Evolutionary conservation across 352 stramenopile genomes (phyloP).

Genomic region (Albugo laibachii): DNA sequence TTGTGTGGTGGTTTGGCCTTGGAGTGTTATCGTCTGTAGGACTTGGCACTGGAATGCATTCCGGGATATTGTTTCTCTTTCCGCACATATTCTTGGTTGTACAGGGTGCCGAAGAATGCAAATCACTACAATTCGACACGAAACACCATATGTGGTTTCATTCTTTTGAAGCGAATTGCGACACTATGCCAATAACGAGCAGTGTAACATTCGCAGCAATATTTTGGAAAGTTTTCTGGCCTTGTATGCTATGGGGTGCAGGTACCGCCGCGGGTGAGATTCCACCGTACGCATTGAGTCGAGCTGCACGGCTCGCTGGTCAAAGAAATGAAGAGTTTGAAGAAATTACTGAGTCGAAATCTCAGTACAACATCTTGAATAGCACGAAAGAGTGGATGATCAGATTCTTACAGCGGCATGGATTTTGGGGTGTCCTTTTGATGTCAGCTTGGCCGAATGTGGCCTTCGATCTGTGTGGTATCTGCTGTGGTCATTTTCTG

Average conservation of each 20-base stretch:
- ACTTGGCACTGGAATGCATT: conserved; percentile 87
- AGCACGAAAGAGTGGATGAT: conserved; percentile 89
- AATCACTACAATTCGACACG: conserved; percentile 76
- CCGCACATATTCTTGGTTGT: conserved; percentile 90
- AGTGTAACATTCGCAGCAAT: conserved; percentile 67
- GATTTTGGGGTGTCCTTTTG: conserved; percentile 85
- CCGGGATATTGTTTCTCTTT: conserved; percentile 87
- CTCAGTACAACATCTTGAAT: conserved; percentile 78
- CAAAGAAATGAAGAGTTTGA: conserved; percentile 82
- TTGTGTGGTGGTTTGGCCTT: conserved; percentile 86
- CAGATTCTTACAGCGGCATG: conserved; percentile 75
- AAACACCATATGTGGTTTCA: conserved; percentile 82
- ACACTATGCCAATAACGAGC: conserved; percentile 10
- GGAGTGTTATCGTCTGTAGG: conserved; percentile 88
- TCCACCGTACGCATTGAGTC: conserved; percentile 84
- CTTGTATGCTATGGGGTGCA: conserved; percentile 83
- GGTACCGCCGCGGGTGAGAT: conserved; percentile 88
- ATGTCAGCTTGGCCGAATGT: conserved; percentile 90
- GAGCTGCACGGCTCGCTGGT: conserved; percentile 60
- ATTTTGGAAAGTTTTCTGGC: conserved; percentile 81
- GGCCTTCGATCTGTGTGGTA: conserved; percentile 87
- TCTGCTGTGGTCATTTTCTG: conserved; percentile 87
- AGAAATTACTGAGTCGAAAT: conserved; percentile 67
- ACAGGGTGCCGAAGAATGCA: conserved; percentile 71
- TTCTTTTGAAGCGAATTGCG: conserved; percentile 54